Percentiles rank a stretch among this genome's conserved stretches.
phyloP scores from a whole-genome alignment of 176 grass and related monocot genomes.

The Eragrostis nindensis region DNA sequence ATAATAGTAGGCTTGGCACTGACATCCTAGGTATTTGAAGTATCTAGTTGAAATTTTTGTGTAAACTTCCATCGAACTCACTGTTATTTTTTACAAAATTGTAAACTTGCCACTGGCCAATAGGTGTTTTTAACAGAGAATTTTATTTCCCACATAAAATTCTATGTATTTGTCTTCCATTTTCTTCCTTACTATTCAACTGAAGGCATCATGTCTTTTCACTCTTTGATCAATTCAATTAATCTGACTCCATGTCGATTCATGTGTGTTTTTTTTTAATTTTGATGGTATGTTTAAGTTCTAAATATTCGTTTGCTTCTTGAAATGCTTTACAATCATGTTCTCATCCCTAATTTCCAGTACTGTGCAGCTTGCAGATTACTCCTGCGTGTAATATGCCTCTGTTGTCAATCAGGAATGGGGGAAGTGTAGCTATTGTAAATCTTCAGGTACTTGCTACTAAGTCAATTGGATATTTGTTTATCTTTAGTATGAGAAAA shows the following conservation, averaged over 20 bases:
- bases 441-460: conserved; percentile 84
- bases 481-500: conserved; percentile 23
- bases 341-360: conserved; percentile 41
- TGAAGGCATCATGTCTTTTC: neutral
- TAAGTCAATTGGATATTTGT: conserved; percentile 13
- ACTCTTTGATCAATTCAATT: conserved; percentile 16
- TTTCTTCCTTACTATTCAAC: neutral
- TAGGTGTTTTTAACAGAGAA: too few species aligned
- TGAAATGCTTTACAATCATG: conserved; percentile 24
- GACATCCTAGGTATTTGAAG: neutral
- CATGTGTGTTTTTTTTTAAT: conserved; percentile 3
- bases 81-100: neutral
- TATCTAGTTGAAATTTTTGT: too few species aligned
- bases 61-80: neutral
- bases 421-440: conserved; percentile 82
- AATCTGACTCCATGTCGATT: neutral
- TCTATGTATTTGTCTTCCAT: neutral
- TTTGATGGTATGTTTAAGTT: neutral
- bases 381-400: conserved; percentile 97
- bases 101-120: too few species aligned
- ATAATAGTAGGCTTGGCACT: neutral
- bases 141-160: too few species aligned
- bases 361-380: conserved; percentile 80
- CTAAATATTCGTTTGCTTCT: neutral
- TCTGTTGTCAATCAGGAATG: conserved; percentile 70